phyloP scores from a whole-genome alignment of 2,329 filamentous ascomycete species.

The Aspergillus sp. region DNA sequence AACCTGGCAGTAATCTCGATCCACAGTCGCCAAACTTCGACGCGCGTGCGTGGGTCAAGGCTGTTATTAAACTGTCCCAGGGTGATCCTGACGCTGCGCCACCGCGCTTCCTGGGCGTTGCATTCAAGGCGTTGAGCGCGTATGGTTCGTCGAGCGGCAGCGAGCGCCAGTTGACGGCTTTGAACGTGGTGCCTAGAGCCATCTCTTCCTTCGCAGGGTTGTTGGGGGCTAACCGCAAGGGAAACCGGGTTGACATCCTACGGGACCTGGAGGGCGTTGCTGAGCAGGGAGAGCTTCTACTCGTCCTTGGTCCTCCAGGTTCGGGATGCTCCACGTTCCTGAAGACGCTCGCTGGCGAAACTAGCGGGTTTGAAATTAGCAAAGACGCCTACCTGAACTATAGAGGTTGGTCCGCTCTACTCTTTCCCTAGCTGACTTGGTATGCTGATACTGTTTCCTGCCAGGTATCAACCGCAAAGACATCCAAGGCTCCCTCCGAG shows the following conservation, averaged over 20 bases:
- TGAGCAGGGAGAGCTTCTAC: conserved; percentile 60
- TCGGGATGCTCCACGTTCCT: conserved; percentile 66
- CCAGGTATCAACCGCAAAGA: not conserved
- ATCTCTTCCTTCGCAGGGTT: not conserved
- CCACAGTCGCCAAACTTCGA: not conserved
- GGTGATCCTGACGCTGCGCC: not conserved
- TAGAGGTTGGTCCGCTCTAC: not conserved
- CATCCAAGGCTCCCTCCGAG: not conserved
- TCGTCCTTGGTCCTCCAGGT: conserved; percentile 59
- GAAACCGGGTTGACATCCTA: conserved; percentile 52
- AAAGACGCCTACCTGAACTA: not conserved
- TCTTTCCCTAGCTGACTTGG: not conserved
- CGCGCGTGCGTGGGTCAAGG: not conserved
- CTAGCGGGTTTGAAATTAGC: conserved; percentile 36
- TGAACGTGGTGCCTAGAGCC: not conserved
- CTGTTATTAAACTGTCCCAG: not conserved
- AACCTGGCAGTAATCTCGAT: not conserved
- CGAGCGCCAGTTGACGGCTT: not conserved
- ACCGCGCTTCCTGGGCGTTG: not conserved
- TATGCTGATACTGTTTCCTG: not conserved
- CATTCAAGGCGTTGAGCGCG: not conserved
- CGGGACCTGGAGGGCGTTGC: conserved; percentile 67
- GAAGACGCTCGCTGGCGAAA: not conserved
- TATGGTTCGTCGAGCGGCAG: not conserved
- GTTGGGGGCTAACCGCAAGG: not conserved